Base-by-base conservation (phyloP, 768 basidiomycete genomes). In the Suillus variegatus region DNA sequence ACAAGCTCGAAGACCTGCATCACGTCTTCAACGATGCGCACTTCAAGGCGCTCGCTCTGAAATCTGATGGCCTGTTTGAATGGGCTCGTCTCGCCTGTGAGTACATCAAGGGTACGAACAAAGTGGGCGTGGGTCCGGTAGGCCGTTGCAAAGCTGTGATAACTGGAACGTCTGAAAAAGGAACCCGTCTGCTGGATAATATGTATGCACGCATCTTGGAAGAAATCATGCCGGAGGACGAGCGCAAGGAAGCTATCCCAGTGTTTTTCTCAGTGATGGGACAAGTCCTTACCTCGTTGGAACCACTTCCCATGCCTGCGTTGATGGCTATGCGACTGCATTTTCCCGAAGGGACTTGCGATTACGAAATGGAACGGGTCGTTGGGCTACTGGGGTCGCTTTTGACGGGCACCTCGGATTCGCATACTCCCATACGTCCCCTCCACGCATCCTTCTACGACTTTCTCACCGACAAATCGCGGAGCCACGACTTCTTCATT, bases 391-490 rank as follows among this genome's bases (percentile, higher is more conserved):
- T 66, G 40, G 58, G 63, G 12, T 47, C 65, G 22, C 25, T 66
- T 44, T 3, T 72, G 41, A 47, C 55, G 22, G 64, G 66, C 14
- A 60, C 18, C 1, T 1, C 35, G 6, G 58, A 47, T 32, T 12
- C 4, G 2, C 38, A 38, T 6, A 51, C 36, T 4, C 57, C 66
- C 3, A 64, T 73, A 40, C 63, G 60, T 6, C 64, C 69, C 25
- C 65, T 75, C 6, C 75, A 76, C 46, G 56, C 71, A 4, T 76
- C 75, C 0, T 74, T 76, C 65, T 60, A 58, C 20, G 76, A 77
- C 43, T 77, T 72, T 60, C 67, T 75, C 16, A 62, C 44, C 2
- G 62, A 70, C 54, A 0, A 44, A 44, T 35, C 32, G 4, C 68
- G 73, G 1, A 67, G 69, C 18, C 36, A 41, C 6, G 32, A 60